Conservation (phyloP, 1,284 basidiomycete genomes). For the Phaffia rhodozyma region DNA sequence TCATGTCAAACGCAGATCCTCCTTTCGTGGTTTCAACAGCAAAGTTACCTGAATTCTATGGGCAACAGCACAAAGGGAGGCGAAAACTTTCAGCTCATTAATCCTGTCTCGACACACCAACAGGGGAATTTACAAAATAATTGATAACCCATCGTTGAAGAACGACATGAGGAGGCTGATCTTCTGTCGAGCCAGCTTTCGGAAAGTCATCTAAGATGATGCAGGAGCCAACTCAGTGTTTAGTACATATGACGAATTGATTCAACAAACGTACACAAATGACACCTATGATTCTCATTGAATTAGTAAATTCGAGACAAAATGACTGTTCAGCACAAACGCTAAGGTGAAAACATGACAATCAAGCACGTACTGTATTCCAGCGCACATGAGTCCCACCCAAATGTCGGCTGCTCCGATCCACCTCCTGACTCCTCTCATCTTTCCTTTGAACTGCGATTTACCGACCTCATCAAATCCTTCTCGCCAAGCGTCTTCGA, state of each 20-base stretch:
- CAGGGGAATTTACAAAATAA: slow-evolving; percentile 10
- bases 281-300: background rate
- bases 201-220: slow-evolving; percentile 12
- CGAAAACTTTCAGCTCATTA: background rate
- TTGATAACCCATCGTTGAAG: slow-evolving; percentile 13
- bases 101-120: background rate
- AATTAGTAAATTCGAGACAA: background rate
- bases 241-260: background rate
- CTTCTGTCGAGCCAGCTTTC: background rate
- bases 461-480: slow-evolving; percentile 9
- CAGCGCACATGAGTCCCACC: slow-evolving; percentile 5
- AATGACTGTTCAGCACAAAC: too few relatives aligned
- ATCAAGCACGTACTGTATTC: slow-evolving; percentile 1
- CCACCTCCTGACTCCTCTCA: slow-evolving; percentile 10
- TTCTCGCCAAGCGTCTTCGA: slow-evolving; percentile 9
- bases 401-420: slow-evolving; percentile 12
- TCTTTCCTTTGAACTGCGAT: slow-evolving; percentile 2
- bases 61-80: background rate
- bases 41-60: background rate
- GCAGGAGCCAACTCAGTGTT: background rate
- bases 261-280: background rate
- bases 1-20: background rate
- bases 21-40: background rate
- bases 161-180: slow-evolving; percentile 1
- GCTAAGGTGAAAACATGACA: too few relatives aligned